These are phyloP conservation scores for Tolypocladium tropicale DNA, from an alignment of 2,329 filamentous ascomycete genomes.

Conservation along the genomic window DNA sequence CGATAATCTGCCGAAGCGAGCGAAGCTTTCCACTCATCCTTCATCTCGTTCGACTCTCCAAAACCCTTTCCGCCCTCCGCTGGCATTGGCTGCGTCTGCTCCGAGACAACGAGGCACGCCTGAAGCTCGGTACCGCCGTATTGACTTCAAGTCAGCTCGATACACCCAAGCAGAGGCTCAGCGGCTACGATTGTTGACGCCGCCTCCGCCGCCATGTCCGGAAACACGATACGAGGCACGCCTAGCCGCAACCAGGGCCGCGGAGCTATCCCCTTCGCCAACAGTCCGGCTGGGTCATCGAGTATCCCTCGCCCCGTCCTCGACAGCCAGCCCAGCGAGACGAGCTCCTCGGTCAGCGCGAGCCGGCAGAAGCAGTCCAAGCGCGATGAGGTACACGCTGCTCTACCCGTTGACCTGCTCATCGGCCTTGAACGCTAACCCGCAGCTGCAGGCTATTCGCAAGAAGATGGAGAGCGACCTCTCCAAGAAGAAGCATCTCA, in stretches of 20 bases:
- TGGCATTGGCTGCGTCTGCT: not conserved
- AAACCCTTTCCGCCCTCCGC: not conserved
- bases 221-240: conserved; percentile 58
- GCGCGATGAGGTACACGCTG: conserved; percentile 82
- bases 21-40: not conserved
- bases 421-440: conserved; percentile 1
- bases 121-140: not conserved
- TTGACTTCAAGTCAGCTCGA: not conserved
- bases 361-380: conserved; percentile 95
- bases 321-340: conserved; percentile 51
- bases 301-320: conserved; percentile 64
- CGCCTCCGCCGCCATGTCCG: conserved; percentile 36
- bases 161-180: not conserved
- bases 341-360: conserved; percentile 67
- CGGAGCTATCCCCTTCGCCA: conserved; percentile 48
- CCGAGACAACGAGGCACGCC: not conserved
- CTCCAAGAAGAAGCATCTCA: conserved; percentile 88
- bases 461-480: conserved; percentile 95
- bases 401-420: not conserved
- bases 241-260: conserved; percentile 52
- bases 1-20: conserved; percentile 5
- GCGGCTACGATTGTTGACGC: conserved; percentile 6
- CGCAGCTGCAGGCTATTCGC: conserved; percentile 67
- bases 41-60: not conserved
- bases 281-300: conserved; percentile 47